phyloP scores from a whole-genome alignment of 1,284 basidiomycete genomes.

The Tilletia setariae region DNA sequence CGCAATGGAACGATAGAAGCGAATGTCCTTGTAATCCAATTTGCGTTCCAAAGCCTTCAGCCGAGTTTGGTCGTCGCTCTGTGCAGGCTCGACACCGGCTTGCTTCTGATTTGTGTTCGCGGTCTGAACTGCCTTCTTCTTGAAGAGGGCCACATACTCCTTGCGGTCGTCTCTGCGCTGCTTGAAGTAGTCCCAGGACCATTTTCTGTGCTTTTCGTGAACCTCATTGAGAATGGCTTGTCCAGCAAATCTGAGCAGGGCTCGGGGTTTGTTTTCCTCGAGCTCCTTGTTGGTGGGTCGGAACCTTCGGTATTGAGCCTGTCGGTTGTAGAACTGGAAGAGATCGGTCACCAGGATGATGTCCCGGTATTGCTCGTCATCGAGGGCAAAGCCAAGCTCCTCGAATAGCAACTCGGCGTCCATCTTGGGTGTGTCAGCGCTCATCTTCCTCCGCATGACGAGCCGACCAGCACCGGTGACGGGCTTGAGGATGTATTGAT shows the following conservation, averaged over 20 bases:
- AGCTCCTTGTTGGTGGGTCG: conserved; percentile 68
- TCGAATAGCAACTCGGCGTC: conserved; percentile 88
- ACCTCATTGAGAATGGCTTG: conserved; percentile 80
- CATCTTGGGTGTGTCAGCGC: conserved; percentile 69
- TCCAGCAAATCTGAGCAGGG: conserved; percentile 76
- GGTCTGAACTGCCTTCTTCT: conserved; percentile 62
- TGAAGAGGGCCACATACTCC: conserved; percentile 81
- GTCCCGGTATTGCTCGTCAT: conserved; percentile 93
- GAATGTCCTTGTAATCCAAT: conserved; percentile 88
- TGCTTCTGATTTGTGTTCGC: conserved; percentile 36
- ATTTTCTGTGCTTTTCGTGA: conserved; percentile 75
- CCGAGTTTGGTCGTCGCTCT: conserved; percentile 46
- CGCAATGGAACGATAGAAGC: conserved; percentile 95
- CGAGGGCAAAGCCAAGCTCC: conserved; percentile 87
- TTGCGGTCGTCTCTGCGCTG: conserved; percentile 82
- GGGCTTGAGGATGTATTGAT: conserved; percentile 94
- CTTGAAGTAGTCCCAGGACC: conserved; percentile 89
- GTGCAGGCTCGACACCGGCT: conserved; percentile 31
- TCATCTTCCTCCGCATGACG: conserved; percentile 71
- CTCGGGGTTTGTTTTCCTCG: conserved; percentile 66
- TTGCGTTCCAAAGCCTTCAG: conserved; percentile 74
- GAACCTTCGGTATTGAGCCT: conserved; percentile 67
- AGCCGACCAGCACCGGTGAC: conserved; percentile 91
- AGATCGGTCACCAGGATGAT: conserved; percentile 90
- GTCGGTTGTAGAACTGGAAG: conserved; percentile 92